Evolutionary conservation across 257 asterid genomes (phyloP).

Genomic region (Leonotis leonurus): DNA sequence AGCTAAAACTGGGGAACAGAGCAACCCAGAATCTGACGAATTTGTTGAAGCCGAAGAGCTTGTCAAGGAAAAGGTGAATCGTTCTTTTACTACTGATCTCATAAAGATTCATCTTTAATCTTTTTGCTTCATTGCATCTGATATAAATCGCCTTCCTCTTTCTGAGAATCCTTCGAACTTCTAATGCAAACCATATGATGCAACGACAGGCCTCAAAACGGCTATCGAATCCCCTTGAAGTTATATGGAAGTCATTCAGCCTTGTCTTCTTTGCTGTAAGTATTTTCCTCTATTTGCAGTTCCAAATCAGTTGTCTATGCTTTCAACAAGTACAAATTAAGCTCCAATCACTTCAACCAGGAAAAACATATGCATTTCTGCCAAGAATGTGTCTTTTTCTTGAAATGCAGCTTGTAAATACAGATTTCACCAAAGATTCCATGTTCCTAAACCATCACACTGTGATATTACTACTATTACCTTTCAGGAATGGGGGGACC

Average conservation of each 20-base stretch:
- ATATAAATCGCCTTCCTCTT: neutral
- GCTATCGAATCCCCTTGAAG: conserved; percentile 80
- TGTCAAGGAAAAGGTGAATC: conserved; percentile 71
- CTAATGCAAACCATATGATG: neutral
- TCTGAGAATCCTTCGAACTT: neutral
- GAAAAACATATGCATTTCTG: too few species aligned
- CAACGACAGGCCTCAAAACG: conserved; percentile 46
- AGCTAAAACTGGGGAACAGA: conserved; percentile 52
- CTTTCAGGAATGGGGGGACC: conserved; percentile 63
- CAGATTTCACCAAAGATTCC: neutral
- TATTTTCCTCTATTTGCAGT: conserved; percentile 5
- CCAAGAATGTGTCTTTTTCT: too few species aligned
- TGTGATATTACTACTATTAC: too few species aligned
- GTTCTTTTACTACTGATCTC: neutral
- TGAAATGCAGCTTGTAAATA: neutral
- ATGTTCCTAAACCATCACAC: too few species aligned
- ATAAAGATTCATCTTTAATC: neutral
- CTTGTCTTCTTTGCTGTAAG: conserved; percentile 96
- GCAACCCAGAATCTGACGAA: conserved; percentile 61
- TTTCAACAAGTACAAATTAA: too few species aligned
- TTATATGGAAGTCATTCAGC: conserved; percentile 91
- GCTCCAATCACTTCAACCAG: too few species aligned
- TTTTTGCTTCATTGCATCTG: neutral
- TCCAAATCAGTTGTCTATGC: too few species aligned
- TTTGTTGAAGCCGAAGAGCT: conserved; percentile 94